Conservation (phyloP, 805 yeast genomes). For the Starmerella asiatica region DNA sequence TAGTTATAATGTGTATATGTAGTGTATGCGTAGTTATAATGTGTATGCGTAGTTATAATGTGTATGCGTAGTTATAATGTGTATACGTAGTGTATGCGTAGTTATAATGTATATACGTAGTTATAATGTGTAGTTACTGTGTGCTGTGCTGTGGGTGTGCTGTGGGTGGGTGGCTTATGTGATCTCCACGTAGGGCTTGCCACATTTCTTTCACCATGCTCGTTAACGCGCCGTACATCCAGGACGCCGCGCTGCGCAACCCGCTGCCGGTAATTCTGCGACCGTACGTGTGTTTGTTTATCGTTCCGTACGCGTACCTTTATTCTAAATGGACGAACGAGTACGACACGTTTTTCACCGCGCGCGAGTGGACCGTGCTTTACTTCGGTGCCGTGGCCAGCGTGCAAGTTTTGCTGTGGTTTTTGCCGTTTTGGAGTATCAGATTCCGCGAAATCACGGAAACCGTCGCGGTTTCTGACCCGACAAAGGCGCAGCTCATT, state of each 20-base stretch:
- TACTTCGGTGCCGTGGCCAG: constrained; percentile 63
- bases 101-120: too few relatives aligned
- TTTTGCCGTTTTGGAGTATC: constrained; percentile 91
- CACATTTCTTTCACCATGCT: constrained; percentile 5
- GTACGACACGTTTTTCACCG: constrained; percentile 72
- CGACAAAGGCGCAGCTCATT: constrained; percentile 57
- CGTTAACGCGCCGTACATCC: constrained; percentile 62
- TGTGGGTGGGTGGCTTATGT: too few relatives aligned
- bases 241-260: constrained; percentile 58
- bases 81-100: too few relatives aligned
- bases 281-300: constrained; percentile 75
- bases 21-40: too few relatives aligned
- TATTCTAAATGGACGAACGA: constrained; percentile 47
- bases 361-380: constrained; percentile 93
- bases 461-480: constrained; percentile 38
- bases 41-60: too few relatives aligned
- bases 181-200: too few relatives aligned
- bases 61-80: too few relatives aligned
- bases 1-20: too few relatives aligned
- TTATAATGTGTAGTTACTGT: too few relatives aligned
- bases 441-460: constrained; percentile 57
- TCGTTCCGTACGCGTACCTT: constrained; percentile 63
- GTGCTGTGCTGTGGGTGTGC: too few relatives aligned
- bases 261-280: constrained; percentile 47
- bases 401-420: constrained; percentile 59